Conservation (phyloP, 805 yeast species). For the Blastobotrys peoriensis region DNA sequence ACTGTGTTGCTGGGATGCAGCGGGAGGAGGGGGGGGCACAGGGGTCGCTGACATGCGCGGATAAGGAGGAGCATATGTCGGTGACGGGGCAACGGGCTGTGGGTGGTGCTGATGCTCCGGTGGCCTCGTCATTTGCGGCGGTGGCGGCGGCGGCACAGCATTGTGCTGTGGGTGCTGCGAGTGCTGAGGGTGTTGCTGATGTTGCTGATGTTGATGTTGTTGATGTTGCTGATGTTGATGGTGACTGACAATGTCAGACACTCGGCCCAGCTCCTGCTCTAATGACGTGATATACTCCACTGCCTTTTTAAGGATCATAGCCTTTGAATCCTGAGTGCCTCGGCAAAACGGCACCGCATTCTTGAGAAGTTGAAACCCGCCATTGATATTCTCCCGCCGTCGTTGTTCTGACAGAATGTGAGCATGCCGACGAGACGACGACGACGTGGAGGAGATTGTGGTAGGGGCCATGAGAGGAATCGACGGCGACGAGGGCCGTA, state of each 20-base stretch:
- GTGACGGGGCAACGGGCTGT: conserved; percentile 3
- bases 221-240: conserved; percentile 5
- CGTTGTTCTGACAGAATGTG: conserved; percentile 44
- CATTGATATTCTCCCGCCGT: conserved; percentile 41
- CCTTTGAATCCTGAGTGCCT: conserved; percentile 41
- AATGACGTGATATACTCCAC: conserved; percentile 38
- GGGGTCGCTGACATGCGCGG: neutral
- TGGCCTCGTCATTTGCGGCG: neutral
- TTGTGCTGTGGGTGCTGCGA: conserved; percentile 1
- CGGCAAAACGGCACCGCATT: conserved; percentile 37
- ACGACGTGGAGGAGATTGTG: conserved; percentile 19
- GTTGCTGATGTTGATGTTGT: conserved; percentile 4
- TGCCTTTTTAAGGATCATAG: conserved; percentile 37
- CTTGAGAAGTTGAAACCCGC: conserved; percentile 38
- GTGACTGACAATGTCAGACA: conserved; percentile 10
- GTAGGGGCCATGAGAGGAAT: conserved; percentile 21
- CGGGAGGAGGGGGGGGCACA: neutral
- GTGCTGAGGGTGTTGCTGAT: no score
- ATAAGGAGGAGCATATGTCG: neutral
- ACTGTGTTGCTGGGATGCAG: neutral
- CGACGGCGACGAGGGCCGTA: conserved; percentile 4
- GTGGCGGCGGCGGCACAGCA: neutral
- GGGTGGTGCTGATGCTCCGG: neutral
- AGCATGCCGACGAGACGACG: conserved; percentile 31
- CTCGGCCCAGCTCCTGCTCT: conserved; percentile 25